Conservation (phyloP, 805 yeast species). For the Blastobotrys americana region DNA sequence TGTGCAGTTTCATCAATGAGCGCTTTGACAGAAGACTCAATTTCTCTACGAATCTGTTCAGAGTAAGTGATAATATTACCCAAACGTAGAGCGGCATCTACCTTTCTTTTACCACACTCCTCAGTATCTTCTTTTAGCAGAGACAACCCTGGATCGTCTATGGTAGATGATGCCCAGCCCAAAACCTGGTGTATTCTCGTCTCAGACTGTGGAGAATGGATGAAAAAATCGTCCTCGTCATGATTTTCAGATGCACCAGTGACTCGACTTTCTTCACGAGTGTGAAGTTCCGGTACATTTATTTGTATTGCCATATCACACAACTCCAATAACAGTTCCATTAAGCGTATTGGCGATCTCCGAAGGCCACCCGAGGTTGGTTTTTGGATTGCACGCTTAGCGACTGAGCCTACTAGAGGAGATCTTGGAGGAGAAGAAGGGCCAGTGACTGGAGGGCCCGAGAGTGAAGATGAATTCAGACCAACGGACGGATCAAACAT, state of each 20-base stretch:
- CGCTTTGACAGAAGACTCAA: slow-evolving; percentile 57
- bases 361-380: slow-evolving; percentile 19
- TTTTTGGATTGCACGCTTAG: slow-evolving; percentile 4
- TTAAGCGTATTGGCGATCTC: slow-evolving; percentile 41
- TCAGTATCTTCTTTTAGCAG: slow-evolving; percentile 63
- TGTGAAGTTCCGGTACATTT: slow-evolving; percentile 57
- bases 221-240: slow-evolving; percentile 29
- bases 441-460: slow-evolving; percentile 12
- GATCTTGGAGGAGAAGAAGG: not conserved
- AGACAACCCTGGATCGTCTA: slow-evolving; percentile 56
- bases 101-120: slow-evolving; percentile 50
- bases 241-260: slow-evolving; percentile 15
- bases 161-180: slow-evolving; percentile 41
- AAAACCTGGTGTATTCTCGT: slow-evolving; percentile 28
- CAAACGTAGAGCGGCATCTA: slow-evolving; percentile 61
- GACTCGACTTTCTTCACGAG: slow-evolving; percentile 19
- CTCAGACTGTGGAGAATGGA: slow-evolving; percentile 29
- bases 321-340: slow-evolving; percentile 45
- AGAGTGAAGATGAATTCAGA: not conserved
- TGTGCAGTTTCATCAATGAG: slow-evolving; percentile 58
- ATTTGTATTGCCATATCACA: slow-evolving; percentile 70
- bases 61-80: slow-evolving; percentile 70
- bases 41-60: slow-evolving; percentile 69
- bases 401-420: not conserved
- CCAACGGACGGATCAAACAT: no score